These are phyloP conservation scores for Kwoniella heveanensis DNA, from an alignment of 768 basidiomycete genomes.

Conservation along the genomic window DNA sequence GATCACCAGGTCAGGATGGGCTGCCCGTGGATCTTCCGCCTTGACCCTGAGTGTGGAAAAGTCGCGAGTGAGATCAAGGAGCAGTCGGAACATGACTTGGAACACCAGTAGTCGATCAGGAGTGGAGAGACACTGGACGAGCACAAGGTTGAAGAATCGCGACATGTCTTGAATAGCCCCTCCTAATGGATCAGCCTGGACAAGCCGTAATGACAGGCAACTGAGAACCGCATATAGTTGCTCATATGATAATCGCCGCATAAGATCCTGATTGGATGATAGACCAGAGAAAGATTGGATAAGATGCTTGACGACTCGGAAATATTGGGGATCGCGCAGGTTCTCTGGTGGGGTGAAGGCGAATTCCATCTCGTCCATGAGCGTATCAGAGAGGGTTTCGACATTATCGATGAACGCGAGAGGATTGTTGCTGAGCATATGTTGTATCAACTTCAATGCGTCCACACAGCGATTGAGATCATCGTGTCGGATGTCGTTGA, in stretches of 20 bases:
- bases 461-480: conserved; percentile 86
- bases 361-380: conserved; percentile 87
- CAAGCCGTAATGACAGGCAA: conserved; percentile 83
- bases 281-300: conserved; percentile 95
- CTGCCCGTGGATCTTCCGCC: conserved; percentile 76
- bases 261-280: conserved; percentile 84
- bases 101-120: conserved; percentile 76
- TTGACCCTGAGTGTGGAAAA: conserved; percentile 58
- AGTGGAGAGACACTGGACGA: conserved; percentile 87
- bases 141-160: conserved; percentile 97
- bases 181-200: conserved; percentile 86
- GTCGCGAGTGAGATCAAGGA: conserved; percentile 71
- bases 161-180: conserved; percentile 89
- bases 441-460: conserved; percentile 88
- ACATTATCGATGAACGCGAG: conserved; percentile 75
- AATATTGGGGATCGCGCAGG: conserved; percentile 73
- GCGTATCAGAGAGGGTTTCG: conserved; percentile 80
- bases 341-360: conserved; percentile 82
- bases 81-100: conserved; percentile 76
- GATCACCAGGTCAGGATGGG: conserved; percentile 86
- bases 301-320: conserved; percentile 92
- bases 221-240: conserved; percentile 84
- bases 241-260: conserved; percentile 81
- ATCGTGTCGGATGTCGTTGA: conserved; percentile 84
- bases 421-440: conserved; percentile 73